phyloP scores from a whole-genome alignment of 331 rosid genomes.

The Acacia concinna region DNA sequence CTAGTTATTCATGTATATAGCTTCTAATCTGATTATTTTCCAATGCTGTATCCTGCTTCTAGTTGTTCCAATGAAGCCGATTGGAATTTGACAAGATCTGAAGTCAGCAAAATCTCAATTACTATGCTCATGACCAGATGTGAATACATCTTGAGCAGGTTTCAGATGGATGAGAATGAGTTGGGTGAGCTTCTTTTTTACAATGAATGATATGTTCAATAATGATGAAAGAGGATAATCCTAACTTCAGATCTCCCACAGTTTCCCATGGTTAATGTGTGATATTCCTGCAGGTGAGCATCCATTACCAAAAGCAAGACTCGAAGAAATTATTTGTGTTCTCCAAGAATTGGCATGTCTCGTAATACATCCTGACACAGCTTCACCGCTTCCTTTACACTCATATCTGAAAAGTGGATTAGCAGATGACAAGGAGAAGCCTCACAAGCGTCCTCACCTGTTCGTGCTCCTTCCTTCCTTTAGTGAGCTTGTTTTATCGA shows the following conservation, averaged over 20 bases:
- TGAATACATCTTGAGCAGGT: slow-evolving; percentile 76
- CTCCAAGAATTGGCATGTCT: slow-evolving; percentile 74
- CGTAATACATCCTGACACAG: slow-evolving; percentile 65
- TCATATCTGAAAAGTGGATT: slow-evolving; percentile 56
- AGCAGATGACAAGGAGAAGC: slow-evolving; percentile 40
- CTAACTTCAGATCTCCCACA: slow-evolving; percentile 27
- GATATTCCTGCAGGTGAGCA: slow-evolving; percentile 59
- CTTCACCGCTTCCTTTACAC: slow-evolving; percentile 64
- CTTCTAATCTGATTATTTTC: slow-evolving; percentile 16
- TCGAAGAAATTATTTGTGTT: slow-evolving; percentile 70
- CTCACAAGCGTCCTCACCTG: slow-evolving; percentile 59
- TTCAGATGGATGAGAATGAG: slow-evolving; percentile 68
- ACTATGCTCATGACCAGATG: slow-evolving; percentile 70
- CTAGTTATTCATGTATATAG: slow-evolving; percentile 1
- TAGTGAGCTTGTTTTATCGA: slow-evolving; percentile 79
- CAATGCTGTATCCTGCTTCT: slow-evolving; percentile 23
- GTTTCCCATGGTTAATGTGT: background rate
- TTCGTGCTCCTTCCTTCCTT: slow-evolving; percentile 81
- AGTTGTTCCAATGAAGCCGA: slow-evolving; percentile 53
- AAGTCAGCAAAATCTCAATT: slow-evolving; percentile 85
- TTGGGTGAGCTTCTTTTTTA: slow-evolving; percentile 53
- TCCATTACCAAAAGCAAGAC: slow-evolving; percentile 81
- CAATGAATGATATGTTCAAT: background rate
- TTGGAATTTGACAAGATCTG: slow-evolving; percentile 72
- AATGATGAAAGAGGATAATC: slow-evolving; percentile 5